These are phyloP conservation scores for Geotrichum phurueaensis DNA, from an alignment of 1,139 yeast genomes.

Conservation along the genomic window DNA sequence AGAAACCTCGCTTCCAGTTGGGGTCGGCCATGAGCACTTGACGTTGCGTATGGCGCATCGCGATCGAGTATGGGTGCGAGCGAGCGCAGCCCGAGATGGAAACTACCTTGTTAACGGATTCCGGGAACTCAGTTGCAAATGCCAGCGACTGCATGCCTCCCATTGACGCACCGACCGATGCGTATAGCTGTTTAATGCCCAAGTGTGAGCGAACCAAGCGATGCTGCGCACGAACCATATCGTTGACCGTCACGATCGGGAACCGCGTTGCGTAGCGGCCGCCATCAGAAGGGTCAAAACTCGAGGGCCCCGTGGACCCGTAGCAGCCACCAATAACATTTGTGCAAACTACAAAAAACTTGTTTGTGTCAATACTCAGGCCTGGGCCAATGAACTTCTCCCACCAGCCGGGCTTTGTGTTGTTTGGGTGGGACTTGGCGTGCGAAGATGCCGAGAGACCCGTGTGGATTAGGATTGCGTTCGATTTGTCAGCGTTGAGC, in stretches of 20 bases:
- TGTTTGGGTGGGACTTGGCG: conserved; percentile 75
- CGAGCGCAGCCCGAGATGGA: conserved; percentile 88
- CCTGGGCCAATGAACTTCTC: conserved; percentile 88
- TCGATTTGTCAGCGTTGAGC: conserved; percentile 54
- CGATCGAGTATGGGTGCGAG: conserved; percentile 90
- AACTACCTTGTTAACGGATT: conserved; percentile 62
- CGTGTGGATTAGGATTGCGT: conserved; percentile 77
- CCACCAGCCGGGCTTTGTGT: conserved; percentile 89
- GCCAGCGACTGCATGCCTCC: conserved; percentile 97
- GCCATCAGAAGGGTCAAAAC: conserved; percentile 67
- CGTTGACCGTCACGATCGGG: conserved; percentile 79
- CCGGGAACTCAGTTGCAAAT: conserved; percentile 77
- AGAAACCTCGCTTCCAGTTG: conserved; percentile 88
- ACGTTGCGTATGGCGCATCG: conserved; percentile 87
- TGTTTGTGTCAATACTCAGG: conserved; percentile 69
- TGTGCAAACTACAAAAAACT: conserved; percentile 78
- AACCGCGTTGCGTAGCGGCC: conserved; percentile 77
- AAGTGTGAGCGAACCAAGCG: conserved; percentile 56
- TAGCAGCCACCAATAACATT: conserved; percentile 91
- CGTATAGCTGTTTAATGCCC: conserved; percentile 58
- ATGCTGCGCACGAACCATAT: conserved; percentile 87
- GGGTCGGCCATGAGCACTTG: conserved; percentile 94
- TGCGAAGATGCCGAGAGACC: conserved; percentile 92
- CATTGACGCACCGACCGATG: conserved; percentile 89
- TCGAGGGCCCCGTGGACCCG: conserved; percentile 92